Evolutionary conservation across 2,329 filamentous ascomycete genomes (phyloP).

Genomic region (Diaporthe caulivora): DNA sequence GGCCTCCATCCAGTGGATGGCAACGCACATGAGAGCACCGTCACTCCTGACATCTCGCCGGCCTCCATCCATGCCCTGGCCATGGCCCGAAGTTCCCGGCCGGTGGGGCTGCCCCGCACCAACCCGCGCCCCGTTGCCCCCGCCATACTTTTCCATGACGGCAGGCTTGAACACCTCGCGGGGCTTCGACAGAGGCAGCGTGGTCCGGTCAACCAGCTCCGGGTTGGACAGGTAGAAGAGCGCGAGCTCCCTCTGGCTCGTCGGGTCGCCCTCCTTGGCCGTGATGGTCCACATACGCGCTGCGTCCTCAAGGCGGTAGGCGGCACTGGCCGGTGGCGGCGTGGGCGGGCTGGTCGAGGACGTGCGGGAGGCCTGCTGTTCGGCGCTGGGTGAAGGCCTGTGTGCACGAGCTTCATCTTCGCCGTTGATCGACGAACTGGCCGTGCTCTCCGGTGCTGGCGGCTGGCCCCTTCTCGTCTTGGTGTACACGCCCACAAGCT

Average conservation of each 20-base stretch:
- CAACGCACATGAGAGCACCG: conserved; percentile 90
- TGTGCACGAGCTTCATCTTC: conserved; percentile 46
- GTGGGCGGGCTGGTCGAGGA: conserved; percentile 54
- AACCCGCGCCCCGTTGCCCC: conserved; percentile 47
- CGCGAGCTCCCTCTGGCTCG: conserved; percentile 91
- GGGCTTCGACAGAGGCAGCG: conserved; percentile 85
- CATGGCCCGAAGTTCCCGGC: conserved; percentile 40
- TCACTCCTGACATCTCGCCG: conserved; percentile 73
- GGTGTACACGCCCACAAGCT: conserved; percentile 71
- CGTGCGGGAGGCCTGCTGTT: conserved; percentile 40
- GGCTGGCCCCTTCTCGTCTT: conserved; percentile 65
- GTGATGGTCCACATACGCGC: conserved; percentile 93
- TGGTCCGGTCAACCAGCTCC: conserved; percentile 83
- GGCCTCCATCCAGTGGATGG: conserved; percentile 97
- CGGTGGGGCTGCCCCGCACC: conserved; percentile 40
- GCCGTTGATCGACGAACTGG: conserved; percentile 37
- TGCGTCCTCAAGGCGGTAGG: conserved; percentile 82
- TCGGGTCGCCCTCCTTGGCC: conserved; percentile 89
- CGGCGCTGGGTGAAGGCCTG: conserved; percentile 35
- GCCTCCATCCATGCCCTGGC: conserved; percentile 44
- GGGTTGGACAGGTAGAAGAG: conserved; percentile 95
- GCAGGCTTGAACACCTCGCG: conserved; percentile 92
- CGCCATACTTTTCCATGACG: conserved; percentile 78
- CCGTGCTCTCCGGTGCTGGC: conserved; percentile 45
- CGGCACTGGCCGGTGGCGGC: conserved; percentile 64